Conservation (phyloP, 345 rosid species). For the Salix caprea region DNA sequence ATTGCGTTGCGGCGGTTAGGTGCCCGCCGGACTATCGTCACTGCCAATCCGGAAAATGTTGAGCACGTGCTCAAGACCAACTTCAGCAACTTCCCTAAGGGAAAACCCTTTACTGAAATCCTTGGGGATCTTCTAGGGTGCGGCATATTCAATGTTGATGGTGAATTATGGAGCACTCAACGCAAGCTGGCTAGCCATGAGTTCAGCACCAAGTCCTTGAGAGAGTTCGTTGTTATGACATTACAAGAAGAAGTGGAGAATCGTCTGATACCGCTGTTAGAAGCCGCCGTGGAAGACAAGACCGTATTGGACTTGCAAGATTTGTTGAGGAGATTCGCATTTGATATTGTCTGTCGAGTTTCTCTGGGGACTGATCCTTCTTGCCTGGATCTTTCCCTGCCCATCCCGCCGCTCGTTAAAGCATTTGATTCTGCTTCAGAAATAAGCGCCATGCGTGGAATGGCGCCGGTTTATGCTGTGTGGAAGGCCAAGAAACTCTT, state of each 20-base stretch:
- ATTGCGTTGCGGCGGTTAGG: constrained; percentile 48
- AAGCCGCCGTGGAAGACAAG: constrained; percentile 10
- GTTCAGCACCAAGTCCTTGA: constrained; percentile 53
- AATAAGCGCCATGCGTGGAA: constrained; percentile 22
- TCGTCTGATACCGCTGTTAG: constrained; percentile 49
- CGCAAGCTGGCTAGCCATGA: constrained; percentile 76
- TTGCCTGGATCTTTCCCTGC: constrained; percentile 16
- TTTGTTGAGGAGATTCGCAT: constrained; percentile 26
- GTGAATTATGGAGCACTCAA: constrained; percentile 62
- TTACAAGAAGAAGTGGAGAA: constrained; percentile 48
- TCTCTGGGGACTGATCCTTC: constrained; percentile 23
- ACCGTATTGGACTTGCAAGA: constrained; percentile 22
- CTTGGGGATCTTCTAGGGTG: constrained; percentile 77
- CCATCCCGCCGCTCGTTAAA: constrained; percentile 10
- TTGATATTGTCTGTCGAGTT: constrained; percentile 18
- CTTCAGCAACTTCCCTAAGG: constrained; percentile 74
- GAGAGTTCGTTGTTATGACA: constrained; percentile 49
- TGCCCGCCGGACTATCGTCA: constrained; percentile 53
- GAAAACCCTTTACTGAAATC: constrained; percentile 68
- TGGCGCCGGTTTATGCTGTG: constrained; percentile 17
- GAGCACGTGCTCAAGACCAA: constrained; percentile 63
- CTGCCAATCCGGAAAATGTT: constrained; percentile 64
- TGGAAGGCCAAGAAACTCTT: constrained; percentile 23
- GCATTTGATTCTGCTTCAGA: constrained; percentile 25
- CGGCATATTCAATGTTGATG: constrained; percentile 79